phyloP scores from a whole-genome alignment of 257 asterid genomes.

The Nicotiana otophora region DNA sequence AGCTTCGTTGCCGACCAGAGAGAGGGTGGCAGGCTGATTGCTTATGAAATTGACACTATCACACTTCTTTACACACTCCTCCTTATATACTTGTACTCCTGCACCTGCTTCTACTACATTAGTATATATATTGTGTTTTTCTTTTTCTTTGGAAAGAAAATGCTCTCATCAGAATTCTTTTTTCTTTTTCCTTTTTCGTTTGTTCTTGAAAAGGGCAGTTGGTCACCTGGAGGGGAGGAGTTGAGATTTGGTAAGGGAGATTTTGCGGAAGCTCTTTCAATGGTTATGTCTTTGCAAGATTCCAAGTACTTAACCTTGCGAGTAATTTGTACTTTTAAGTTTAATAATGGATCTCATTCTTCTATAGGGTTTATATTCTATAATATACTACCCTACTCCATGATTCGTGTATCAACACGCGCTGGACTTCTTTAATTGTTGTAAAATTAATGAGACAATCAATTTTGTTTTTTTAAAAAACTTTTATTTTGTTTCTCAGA shows the following conservation, averaged over 20 bases:
- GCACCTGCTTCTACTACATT: too few relatives aligned
- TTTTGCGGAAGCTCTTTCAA: not conserved
- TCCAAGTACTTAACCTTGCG: not conserved
- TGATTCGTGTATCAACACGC: not conserved
- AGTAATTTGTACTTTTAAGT: not conserved
- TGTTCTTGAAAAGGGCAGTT: not conserved
- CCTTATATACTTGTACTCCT: not conserved
- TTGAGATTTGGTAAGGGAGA: not conserved
- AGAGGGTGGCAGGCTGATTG: slow-evolving; percentile 38
- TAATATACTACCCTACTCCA: not conserved
- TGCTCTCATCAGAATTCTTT: too few relatives aligned
- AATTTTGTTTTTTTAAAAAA: too few relatives aligned
- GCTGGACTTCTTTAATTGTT: not conserved
- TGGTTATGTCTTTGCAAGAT: slow-evolving; percentile 12
- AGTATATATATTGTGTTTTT: too few relatives aligned
- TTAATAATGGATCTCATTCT: not conserved
- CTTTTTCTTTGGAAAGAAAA: too few relatives aligned
- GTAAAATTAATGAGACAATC: not conserved
- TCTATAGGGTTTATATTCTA: not conserved
- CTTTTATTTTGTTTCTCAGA: too few relatives aligned
- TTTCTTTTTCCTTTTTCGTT: not conserved
- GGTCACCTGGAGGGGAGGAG: not conserved
- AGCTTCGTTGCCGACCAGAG: slow-evolving; percentile 61
- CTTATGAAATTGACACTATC: slow-evolving; percentile 35
- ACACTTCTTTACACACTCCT: not conserved